Evolutionary conservation across 768 basidiomycete species (phyloP).

Genomic region (Agaricus subrufescens): DNA sequence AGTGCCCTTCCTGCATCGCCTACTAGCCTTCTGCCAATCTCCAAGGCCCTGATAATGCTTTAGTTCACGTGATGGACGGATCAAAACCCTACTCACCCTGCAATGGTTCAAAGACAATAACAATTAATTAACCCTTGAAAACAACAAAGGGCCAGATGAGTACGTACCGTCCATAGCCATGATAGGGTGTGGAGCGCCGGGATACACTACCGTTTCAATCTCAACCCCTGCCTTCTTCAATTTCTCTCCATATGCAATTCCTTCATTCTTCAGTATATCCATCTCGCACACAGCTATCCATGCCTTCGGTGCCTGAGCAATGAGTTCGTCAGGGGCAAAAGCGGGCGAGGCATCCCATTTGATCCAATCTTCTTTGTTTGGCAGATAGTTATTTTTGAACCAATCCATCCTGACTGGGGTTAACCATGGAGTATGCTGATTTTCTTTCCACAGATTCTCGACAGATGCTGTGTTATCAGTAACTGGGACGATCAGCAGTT

Average conservation of each 20-base stretch:
- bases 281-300: slow-evolving; percentile 64
- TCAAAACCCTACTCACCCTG: slow-evolving; percentile 5
- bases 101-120: background rate
- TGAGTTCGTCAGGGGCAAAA: slow-evolving; percentile 55
- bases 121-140: background rate
- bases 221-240: slow-evolving; percentile 46
- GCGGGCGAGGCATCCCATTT: slow-evolving; percentile 71
- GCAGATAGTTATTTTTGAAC: slow-evolving; percentile 69
- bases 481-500: slow-evolving; percentile 68
- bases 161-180: slow-evolving; percentile 70
- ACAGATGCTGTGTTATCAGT: slow-evolving; percentile 62
- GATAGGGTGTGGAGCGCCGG: slow-evolving; percentile 64
- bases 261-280: slow-evolving; percentile 67
- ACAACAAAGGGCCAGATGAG: background rate
- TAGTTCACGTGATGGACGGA: background rate
- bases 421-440: slow-evolving; percentile 56
- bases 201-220: slow-evolving; percentile 52
- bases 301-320: slow-evolving; percentile 47
- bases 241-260: slow-evolving; percentile 57
- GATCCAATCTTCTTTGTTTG: slow-evolving; percentile 51
- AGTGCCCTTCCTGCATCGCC: slow-evolving; percentile 9
- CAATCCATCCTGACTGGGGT: slow-evolving; percentile 63
- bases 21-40: slow-evolving; percentile 9
- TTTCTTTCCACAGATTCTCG: slow-evolving; percentile 44
- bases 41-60: background rate